Evolutionary conservation across 2,329 filamentous ascomycete species (phyloP), one percentile per base, ranked within the genome.

Genomic region (Aureobasidium sp.): DNA sequence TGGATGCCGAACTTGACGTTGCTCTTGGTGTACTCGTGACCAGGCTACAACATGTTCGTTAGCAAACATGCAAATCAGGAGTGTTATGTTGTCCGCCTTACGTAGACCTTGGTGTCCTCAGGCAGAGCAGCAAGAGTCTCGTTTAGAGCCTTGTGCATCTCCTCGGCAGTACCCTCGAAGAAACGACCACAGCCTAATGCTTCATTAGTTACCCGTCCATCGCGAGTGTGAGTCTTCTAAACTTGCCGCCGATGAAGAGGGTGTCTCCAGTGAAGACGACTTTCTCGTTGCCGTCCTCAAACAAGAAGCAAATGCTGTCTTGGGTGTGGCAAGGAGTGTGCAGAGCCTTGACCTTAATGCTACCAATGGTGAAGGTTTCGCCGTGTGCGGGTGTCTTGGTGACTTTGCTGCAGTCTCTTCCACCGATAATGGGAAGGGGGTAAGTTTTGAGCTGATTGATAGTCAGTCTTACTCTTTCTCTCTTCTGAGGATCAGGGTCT

Each of bases 241-340:
- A 68, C 78, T 59, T 74, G 90, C 90, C 92, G 62, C 89, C 92
- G 71, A 96, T 93, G 77, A 99, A 99, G 41, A 99, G 79, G 0
- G 94, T 99, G 73, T 99, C 94, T 10, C 94, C 94, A 0, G 94
- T 97, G 71, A 99, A 99, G 3, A 99, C 91, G 8, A 82, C 92
- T 68, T 84, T 86, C 51, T 89, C 81, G 51, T 84, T 79, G 25
- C 85, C 86, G 70, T 99, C 93, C 75, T 96, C 85, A 79, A 94
- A 86, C 68, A 86, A 90, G 79, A 87, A 99, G 80, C 94, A 99
- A 72, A 99, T 96, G 74, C 92, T 97, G 77, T 99, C 94, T 77
- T 97, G 92, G 1, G 94, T 99, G 74, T 99, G 94, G 75, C 94
- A 99, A 1, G 94, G 94, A 11, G 94, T 99, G 76, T 97, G 89